These are phyloP conservation scores for Halenospora varia DNA, from an alignment of 495 filamentous ascomycete genomes.

Conservation along the genomic window DNA sequence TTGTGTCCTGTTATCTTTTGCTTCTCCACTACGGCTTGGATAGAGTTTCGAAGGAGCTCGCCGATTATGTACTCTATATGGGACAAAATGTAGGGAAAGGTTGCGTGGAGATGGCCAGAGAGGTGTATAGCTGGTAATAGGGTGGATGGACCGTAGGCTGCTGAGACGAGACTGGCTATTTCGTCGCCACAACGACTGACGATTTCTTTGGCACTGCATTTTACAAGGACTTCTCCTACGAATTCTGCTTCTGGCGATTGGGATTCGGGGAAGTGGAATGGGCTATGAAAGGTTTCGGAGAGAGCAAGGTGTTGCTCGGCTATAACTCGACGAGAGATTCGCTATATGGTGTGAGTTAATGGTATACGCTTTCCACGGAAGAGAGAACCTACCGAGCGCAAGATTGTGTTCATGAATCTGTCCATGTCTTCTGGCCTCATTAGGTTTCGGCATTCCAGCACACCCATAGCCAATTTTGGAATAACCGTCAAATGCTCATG, in stretches of 20 bases:
- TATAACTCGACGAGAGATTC: constrained; percentile 93
- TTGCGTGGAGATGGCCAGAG: constrained; percentile 80
- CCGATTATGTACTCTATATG: constrained; percentile 97
- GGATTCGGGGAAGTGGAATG: constrained; percentile 85
- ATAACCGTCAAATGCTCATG: constrained; percentile 90
- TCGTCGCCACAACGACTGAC: constrained; percentile 76
- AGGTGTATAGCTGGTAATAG: constrained; percentile 79
- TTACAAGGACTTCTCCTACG: constrained; percentile 92
- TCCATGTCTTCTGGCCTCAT: constrained; percentile 78
- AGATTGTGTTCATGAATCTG: constrained; percentile 89
- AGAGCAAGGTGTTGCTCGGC: constrained; percentile 95
- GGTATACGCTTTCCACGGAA: not conserved
- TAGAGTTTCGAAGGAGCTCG: constrained; percentile 90
- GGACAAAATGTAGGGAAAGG: constrained; percentile 92
- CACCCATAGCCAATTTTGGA: constrained; percentile 88
- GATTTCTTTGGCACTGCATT: constrained; percentile 88
- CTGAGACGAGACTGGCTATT: constrained; percentile 61
- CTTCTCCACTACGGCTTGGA: constrained; percentile 85
- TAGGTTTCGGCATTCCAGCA: constrained; percentile 78
- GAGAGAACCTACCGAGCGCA: constrained; percentile 68
- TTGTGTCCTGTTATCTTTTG: constrained; percentile 32
- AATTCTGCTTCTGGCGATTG: constrained; percentile 67
- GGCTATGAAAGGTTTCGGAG: constrained; percentile 92
- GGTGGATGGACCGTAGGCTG: constrained; percentile 64
- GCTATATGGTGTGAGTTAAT: constrained; percentile 39